phyloP scores from a whole-genome alignment of 176 grass and related monocot species.

The Musa beccarii region DNA sequence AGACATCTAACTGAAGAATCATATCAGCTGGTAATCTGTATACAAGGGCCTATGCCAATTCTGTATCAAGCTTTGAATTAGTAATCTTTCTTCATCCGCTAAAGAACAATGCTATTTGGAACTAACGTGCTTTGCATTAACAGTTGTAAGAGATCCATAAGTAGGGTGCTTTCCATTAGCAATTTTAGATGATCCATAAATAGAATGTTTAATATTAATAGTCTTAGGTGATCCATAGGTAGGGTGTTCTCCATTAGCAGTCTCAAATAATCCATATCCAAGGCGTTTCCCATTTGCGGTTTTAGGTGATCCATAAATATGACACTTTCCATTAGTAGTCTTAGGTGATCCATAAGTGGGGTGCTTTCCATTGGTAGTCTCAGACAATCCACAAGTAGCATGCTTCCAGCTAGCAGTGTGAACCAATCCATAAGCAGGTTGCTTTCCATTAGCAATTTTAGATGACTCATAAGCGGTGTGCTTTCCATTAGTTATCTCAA shows the following conservation, averaged over 20 bases:
- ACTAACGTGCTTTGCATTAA: not conserved
- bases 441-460: not conserved
- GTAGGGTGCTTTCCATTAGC: slow-evolving; percentile 5
- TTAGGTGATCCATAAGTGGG: not conserved
- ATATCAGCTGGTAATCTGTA: not conserved
- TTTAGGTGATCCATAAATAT: not conserved
- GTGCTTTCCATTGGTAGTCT: slow-evolving; percentile 16
- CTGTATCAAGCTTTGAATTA: not conserved
- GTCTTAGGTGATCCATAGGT: not conserved
- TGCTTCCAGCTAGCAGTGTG: too few species aligned
- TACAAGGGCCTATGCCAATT: not conserved
- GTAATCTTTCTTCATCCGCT: not conserved
- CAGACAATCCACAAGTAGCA: not conserved
- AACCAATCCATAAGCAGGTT: not conserved
- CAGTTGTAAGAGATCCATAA: not conserved
- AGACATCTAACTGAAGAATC: slow-evolving; percentile 10
- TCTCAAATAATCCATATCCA: not conserved
- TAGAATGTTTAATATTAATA: not conserved
- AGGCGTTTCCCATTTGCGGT: not conserved
- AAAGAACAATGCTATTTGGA: not conserved
- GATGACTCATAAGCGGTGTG: not conserved
- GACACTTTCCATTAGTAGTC: not conserved
- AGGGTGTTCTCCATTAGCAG: not conserved
- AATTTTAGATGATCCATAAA: not conserved
- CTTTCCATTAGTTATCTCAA: not conserved